These are phyloP conservation scores for Fusarium redolens DNA, from an alignment of 2,329 filamentous ascomycete genomes.

Conservation along the genomic window DNA sequence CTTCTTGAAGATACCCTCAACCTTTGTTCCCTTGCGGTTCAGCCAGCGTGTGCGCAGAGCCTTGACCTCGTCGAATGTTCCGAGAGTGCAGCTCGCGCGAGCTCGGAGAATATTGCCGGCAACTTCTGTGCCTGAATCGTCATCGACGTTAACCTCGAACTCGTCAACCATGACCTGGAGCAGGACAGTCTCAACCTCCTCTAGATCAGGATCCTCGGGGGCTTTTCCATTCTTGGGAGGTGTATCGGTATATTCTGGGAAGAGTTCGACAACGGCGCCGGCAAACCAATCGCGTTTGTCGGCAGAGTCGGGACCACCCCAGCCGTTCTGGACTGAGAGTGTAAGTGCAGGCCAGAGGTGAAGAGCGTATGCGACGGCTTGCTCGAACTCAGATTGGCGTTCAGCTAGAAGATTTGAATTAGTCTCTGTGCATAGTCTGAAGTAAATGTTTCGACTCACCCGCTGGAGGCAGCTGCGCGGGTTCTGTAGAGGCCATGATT, in stretches of 20 bases:
- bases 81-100: constrained; percentile 71
- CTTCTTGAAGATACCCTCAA: constrained; percentile 65
- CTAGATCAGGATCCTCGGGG: constrained; percentile 70
- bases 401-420: constrained; percentile 54
- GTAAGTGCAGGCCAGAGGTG: constrained; percentile 90
- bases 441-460: constrained; percentile 34
- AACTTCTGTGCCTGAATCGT: constrained; percentile 82
- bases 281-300: constrained; percentile 98
- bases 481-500: constrained; percentile 50
- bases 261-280: constrained; percentile 84
- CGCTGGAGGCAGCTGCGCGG: constrained; percentile 47
- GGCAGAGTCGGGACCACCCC: constrained; percentile 83
- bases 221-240: constrained; percentile 44
- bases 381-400: constrained; percentile 79
- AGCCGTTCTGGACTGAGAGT: constrained; percentile 86
- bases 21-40: constrained; percentile 69
- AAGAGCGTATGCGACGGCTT: constrained; percentile 85
- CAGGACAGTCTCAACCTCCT: constrained; percentile 85
- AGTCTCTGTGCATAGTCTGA: not conserved
- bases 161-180: constrained; percentile 95
- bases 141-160: constrained; percentile 92
- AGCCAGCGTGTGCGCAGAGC: constrained; percentile 72
- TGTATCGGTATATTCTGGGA: constrained; percentile 71
- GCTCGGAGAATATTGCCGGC: constrained; percentile 78
- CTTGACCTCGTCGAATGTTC: constrained; percentile 73